These are phyloP conservation scores for Xerocomus spinulosus DNA, from an alignment of 768 basidiomycete species.

Conservation along the genomic window DNA sequence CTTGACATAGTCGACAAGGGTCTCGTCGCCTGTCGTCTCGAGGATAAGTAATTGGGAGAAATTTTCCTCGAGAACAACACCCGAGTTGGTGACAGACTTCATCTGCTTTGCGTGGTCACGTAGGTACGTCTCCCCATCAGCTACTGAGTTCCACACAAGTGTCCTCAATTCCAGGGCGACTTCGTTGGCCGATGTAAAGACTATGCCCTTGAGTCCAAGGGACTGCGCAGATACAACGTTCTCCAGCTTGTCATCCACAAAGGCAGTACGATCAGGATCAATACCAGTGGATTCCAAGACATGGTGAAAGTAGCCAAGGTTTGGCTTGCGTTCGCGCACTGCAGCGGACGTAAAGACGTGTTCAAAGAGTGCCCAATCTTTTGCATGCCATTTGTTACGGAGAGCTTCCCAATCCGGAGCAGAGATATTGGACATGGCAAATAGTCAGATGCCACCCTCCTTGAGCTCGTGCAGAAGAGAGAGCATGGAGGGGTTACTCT, in stretches of 20 bases:
- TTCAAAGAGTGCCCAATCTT: slow-evolving; percentile 22
- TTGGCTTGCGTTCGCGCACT: slow-evolving; percentile 16
- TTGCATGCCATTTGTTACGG: slow-evolving; percentile 4
- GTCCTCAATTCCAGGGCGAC: slow-evolving; percentile 12
- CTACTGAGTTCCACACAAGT: slow-evolving; percentile 13
- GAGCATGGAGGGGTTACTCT: slow-evolving; percentile 12
- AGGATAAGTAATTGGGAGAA: slow-evolving; percentile 21
- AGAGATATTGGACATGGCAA: slow-evolving; percentile 23
- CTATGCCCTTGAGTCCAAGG: slow-evolving; percentile 17
- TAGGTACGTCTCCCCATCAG: slow-evolving; percentile 14
- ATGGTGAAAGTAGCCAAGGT: slow-evolving; percentile 16
- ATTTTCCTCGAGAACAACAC: slow-evolving; percentile 16
- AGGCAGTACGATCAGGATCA: slow-evolving; percentile 17
- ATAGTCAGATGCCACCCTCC: slow-evolving; percentile 4
- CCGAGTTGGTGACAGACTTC: slow-evolving; percentile 15
- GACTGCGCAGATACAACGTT: slow-evolving; percentile 19
- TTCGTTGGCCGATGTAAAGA: slow-evolving; percentile 16
- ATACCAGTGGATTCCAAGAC: slow-evolving; percentile 15
- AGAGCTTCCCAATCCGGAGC: slow-evolving; percentile 21
- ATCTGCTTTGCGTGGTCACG: slow-evolving; percentile 11
- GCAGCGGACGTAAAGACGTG: slow-evolving; percentile 18
- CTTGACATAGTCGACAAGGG: slow-evolving; percentile 16
- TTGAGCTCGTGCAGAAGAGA: slow-evolving; percentile 14
- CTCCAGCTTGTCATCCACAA: slow-evolving; percentile 23
- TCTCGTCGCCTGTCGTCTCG: slow-evolving; percentile 12